A percentile compares a stretch with the other conserved stretches of the same genome.
Conservation (phyloP, 345 rosid species). For the Cardamine occulta region DNA sequence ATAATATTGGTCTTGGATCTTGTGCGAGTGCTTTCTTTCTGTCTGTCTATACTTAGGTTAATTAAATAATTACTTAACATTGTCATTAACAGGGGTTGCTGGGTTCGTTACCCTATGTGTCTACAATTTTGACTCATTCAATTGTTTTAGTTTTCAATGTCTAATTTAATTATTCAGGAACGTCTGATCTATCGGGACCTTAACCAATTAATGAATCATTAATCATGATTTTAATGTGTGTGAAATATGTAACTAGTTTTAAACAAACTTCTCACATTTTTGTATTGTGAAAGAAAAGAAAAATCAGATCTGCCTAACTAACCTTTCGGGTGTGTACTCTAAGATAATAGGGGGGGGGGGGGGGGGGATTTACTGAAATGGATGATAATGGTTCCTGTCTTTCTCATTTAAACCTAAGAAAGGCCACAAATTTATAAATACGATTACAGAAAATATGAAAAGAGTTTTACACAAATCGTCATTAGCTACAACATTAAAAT, state of each 20-base stretch:
- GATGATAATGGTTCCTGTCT: not conserved
- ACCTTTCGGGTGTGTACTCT: conserved; percentile 19
- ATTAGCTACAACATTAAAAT: not conserved
- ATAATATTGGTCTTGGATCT: conserved; percentile 47
- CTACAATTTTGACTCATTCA: conserved; percentile 33
- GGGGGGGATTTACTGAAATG: too few species aligned
- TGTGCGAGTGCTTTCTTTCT: conserved; percentile 44
- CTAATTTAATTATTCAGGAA: conserved; percentile 5
- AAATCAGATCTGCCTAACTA: conserved; percentile 20
- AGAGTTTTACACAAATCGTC: not conserved
- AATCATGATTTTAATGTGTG: conserved; percentile 40
- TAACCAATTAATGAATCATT: conserved; percentile 36
- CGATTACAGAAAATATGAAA: not conserved
- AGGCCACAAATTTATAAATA: not conserved
- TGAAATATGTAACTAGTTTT: conserved; percentile 28
- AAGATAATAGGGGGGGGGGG: too few species aligned
- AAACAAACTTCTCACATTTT: conserved; percentile 16
- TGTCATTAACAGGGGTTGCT: conserved; percentile 40
- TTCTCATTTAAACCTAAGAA: not conserved
- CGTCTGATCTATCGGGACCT: conserved; percentile 39
- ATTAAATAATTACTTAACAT: conserved; percentile 33
- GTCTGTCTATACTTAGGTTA: conserved; percentile 34
- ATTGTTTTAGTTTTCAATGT: conserved; percentile 38
- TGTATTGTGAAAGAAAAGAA: conserved; percentile 1
- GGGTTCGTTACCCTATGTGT: conserved; percentile 48